phyloP scores from a whole-genome alignment of 176 grass and related monocot genomes.

The Ananas comosus region DNA sequence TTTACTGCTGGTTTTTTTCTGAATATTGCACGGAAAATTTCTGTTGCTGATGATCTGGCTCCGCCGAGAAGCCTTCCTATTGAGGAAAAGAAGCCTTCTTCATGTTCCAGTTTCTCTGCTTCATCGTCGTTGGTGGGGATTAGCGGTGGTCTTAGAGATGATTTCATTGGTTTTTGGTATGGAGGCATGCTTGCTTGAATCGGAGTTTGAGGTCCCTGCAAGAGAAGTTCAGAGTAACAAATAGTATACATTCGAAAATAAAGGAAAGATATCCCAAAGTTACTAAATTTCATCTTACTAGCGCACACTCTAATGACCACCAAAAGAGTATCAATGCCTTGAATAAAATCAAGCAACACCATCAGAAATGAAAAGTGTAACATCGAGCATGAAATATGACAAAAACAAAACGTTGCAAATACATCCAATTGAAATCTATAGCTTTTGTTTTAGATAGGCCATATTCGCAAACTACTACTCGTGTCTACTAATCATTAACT shows the following conservation, averaged over 20 bases:
- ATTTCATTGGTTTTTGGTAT: constrained; percentile 52
- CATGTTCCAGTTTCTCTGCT: constrained; percentile 35
- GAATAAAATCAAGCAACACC: neutral
- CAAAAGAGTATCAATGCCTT: neutral
- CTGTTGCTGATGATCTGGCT: constrained; percentile 45
- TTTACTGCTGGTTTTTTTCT: constrained; percentile 38
- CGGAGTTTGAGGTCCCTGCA: constrained; percentile 41
- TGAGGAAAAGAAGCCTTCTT: constrained; percentile 73
- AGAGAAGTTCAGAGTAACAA: neutral
- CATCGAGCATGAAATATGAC: neutral
- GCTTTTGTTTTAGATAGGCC: neutral
- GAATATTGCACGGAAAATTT: constrained; percentile 35
- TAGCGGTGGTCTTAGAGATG: constrained; percentile 49
- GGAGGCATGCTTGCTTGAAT: constrained; percentile 46
- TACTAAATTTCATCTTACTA: neutral
- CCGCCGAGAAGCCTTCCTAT: constrained; percentile 60
- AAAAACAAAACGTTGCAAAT: neutral
- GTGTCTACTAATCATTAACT: neutral
- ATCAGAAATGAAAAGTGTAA: neutral
- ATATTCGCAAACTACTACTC: neutral
- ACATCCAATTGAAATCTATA: neutral
- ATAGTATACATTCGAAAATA: neutral
- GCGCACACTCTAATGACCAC: neutral
- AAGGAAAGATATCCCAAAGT: no score
- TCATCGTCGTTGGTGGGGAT: constrained; percentile 51